Base-by-base conservation (phyloP, 192 early-diverging fungal genomes). In the Coemansia interrupta region DNA sequence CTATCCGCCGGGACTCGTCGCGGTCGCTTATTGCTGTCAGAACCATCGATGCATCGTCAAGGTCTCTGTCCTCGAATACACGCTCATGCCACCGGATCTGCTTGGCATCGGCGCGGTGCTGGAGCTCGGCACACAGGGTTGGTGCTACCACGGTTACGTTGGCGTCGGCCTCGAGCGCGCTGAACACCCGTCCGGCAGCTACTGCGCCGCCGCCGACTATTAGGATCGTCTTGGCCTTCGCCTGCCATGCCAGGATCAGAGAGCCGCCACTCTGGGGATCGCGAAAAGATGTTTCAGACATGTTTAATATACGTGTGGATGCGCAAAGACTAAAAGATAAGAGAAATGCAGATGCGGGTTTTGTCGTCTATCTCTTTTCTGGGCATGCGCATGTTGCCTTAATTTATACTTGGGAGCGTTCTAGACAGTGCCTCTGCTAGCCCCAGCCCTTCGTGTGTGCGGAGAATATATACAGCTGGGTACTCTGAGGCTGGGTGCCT, bases 151-250 rank as follows among this genome's bases (percentile, higher is more conserved):
- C 55, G 0, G 87, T 90, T 38, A 94, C 86, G 28, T 56, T 56
- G 18, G 94, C 92, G 54, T 88, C 89, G 10, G 91, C 90, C 24
- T 91, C 89, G 11, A 90, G 80, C 6, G 88, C 85, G 29, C 86
- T 88, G 60, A 92, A 86, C 14, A 92, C 90, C 32, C 94, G 88
- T 23, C 85, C 84, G 12, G 88, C 87, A 5, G 94, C 91, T 18
- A 94, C 91, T 58, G 84, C 78, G 5, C 89, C 90, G 42, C 92
- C 92, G 39, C 94, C 94, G 2, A 97, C 89, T 49, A 97, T 86
- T n/a, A 97, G 72, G 28, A 95, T 85, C n/a, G 85, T 75, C 59
- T 86, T 87, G 0, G 73, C 66, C 50, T 80, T 82, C 42, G 87
- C 85, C 59, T 90, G 87, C 83, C 86, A 94, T 43, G 89, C 93